Evolutionary conservation across 345 rosid genomes (phyloP).

Genomic region (Combretum micranthum): DNA sequence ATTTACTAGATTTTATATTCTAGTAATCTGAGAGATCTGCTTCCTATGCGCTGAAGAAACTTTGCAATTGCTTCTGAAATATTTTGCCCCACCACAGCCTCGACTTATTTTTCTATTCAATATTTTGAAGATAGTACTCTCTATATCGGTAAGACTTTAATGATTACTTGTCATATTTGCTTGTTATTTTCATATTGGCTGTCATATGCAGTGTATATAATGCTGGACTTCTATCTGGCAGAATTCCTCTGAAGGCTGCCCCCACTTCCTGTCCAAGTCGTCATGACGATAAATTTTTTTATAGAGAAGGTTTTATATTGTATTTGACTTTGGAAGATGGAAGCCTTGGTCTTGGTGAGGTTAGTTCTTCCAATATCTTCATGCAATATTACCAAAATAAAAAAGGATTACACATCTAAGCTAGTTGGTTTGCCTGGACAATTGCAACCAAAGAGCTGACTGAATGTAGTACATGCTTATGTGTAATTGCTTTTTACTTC

Average conservation of each 20-base stretch:
- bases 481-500: too few relatives aligned
- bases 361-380: conserved; percentile 20
- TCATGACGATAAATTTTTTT: conserved; percentile 26
- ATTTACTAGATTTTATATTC: conserved; percentile 10
- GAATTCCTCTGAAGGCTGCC: conserved; percentile 63
- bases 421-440: too few relatives aligned
- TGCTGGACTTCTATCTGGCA: conserved; percentile 19
- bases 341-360: conserved; percentile 84
- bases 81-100: conserved; percentile 25
- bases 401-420: too few relatives aligned
- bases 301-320: conserved; percentile 74
- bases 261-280: conserved; percentile 43
- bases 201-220: too few relatives aligned
- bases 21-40: conserved; percentile 58
- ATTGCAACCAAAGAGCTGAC: too few relatives aligned
- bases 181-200: conserved; percentile 1
- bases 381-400: background rate
- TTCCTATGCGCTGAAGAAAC: conserved; percentile 53
- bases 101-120: conserved; percentile 25
- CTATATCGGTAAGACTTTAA: conserved; percentile 49
- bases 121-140: conserved; percentile 50
- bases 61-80: conserved; percentile 31
- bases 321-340: conserved; percentile 81
- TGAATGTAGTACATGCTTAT: too few relatives aligned
- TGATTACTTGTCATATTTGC: background rate